A percentile compares a stretch with the other conserved stretches of the same genome.
phyloP scores from a whole-genome alignment of 177 flowering plant genomes.

The Vitis hybrid region DNA sequence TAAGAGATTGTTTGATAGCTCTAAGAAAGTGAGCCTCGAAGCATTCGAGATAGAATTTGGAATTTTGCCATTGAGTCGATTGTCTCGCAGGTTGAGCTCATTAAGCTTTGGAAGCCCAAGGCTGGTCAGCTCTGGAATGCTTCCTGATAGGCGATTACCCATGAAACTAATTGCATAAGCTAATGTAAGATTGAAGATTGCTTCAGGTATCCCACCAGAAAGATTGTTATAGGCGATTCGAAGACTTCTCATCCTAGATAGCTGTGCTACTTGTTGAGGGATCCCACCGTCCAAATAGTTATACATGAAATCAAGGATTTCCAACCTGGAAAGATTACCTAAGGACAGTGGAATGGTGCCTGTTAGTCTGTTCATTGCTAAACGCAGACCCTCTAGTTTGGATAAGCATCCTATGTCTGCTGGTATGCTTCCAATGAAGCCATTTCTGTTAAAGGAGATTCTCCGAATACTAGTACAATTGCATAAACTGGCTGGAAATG shows the following conservation, averaged over 20 bases:
- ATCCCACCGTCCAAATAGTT: neutral
- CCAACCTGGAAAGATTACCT: slow-evolving; percentile 1
- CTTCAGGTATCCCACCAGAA: neutral
- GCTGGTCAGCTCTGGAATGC: neutral
- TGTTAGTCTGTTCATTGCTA: neutral
- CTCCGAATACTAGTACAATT: neutral
- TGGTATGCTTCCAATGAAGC: neutral
- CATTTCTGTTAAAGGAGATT: neutral
- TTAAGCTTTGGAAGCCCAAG: neutral
- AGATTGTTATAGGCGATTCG: neutral
- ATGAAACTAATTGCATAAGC: neutral
- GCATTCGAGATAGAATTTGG: slow-evolving; percentile 1
- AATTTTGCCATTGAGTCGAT: neutral
- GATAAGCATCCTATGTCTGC: neutral
- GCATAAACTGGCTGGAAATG: too few relatives aligned
- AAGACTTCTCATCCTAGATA: neutral
- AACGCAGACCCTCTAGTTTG: neutral
- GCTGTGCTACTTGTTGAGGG: neutral
- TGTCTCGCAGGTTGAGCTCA: neutral
- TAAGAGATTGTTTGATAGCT: neutral
- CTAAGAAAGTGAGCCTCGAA: neutral
- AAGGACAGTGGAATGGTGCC: slow-evolving; percentile 2
- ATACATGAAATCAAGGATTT: neutral
- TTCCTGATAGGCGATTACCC: neutral
- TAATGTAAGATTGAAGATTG: neutral